phyloP scores from a whole-genome alignment of 441 rosid species.

The Pelargonium cotyledonis region DNA sequence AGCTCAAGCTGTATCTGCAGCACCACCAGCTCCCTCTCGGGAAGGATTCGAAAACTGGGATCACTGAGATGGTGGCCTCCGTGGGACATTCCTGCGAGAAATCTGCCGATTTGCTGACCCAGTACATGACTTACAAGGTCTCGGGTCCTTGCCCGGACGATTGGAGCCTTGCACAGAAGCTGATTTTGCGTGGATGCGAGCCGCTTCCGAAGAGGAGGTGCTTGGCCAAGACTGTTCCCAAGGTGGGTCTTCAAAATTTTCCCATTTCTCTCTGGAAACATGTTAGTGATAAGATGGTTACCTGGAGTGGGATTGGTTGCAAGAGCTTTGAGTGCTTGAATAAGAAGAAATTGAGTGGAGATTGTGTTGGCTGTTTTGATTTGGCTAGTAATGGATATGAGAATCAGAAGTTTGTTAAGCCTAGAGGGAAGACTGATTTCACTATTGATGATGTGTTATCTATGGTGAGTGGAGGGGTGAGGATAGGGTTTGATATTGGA shows the following conservation, averaged over 20 bases:
- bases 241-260: conserved; percentile 50
- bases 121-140: conserved; percentile 68
- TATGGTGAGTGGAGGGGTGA: conserved; percentile 60
- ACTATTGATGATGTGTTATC: conserved; percentile 2
- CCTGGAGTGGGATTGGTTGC: neutral
- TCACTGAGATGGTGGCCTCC: conserved; percentile 91
- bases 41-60: conserved; percentile 85
- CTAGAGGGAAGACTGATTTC: neutral
- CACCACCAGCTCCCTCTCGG: conserved; percentile 41
- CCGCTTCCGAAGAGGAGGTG: conserved; percentile 85
- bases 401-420: neutral
- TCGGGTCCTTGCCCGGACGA: conserved; percentile 80
- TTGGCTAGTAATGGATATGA: neutral
- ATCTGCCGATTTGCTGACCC: conserved; percentile 74
- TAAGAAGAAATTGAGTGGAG: neutral
- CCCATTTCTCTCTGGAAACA: conserved; percentile 74
- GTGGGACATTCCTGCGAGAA: conserved; percentile 85
- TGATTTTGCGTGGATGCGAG: conserved; percentile 82
- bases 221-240: conserved; percentile 54
- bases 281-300: conserved; percentile 61
- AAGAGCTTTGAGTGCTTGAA: too few species aligned
- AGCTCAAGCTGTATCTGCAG: neutral
- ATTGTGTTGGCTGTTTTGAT: neutral
- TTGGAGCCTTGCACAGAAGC: conserved; percentile 89
- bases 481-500: conserved; percentile 79